A percentile compares a stretch with the other conserved stretches of the same genome.
These are phyloP conservation scores for Lactarius akahatsu DNA, from an alignment of 768 basidiomycete species.

Conservation along the genomic window DNA sequence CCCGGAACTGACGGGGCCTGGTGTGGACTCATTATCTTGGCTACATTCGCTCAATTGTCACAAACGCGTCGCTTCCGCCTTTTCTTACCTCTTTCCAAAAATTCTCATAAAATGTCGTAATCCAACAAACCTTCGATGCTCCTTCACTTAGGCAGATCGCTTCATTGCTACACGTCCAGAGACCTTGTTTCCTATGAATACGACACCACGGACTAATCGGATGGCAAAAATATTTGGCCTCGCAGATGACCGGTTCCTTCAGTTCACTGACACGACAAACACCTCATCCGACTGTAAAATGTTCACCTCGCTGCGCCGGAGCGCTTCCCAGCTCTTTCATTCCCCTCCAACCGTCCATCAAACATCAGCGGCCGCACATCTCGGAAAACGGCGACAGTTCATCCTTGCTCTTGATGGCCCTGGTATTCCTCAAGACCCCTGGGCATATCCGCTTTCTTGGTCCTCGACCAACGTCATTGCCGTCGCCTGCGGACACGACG, in stretches of 20 bases:
- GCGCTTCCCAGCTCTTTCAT: slow-evolving; percentile 51
- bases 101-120: not conserved
- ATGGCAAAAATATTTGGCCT: slow-evolving; percentile 64
- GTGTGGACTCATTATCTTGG: not conserved
- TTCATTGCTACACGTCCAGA: slow-evolving; percentile 58
- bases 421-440: slow-evolving; percentile 52
- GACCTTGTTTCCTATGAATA: slow-evolving; percentile 52
- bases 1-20: slow-evolving; percentile 2
- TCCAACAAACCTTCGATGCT: not conserved
- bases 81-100: no score
- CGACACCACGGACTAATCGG: slow-evolving; percentile 65
- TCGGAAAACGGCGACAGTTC: slow-evolving; percentile 54
- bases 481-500: slow-evolving; percentile 56
- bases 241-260: slow-evolving; percentile 53
- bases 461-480: slow-evolving; percentile 58
- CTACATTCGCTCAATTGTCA: slow-evolving; percentile 1
- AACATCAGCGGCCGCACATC: slow-evolving; percentile 58
- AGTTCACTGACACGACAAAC: slow-evolving; percentile 45
- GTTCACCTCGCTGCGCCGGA: slow-evolving; percentile 50
- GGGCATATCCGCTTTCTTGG: slow-evolving; percentile 62
- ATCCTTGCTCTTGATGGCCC: slow-evolving; percentile 63
- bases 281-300: slow-evolving; percentile 42
- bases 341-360: slow-evolving; percentile 34
- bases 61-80: slow-evolving; percentile 11
- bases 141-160: slow-evolving; percentile 50